Evolutionary conservation across 805 yeast genomes (phyloP).

Genomic region (Wickerhamiella dianesei): DNA sequence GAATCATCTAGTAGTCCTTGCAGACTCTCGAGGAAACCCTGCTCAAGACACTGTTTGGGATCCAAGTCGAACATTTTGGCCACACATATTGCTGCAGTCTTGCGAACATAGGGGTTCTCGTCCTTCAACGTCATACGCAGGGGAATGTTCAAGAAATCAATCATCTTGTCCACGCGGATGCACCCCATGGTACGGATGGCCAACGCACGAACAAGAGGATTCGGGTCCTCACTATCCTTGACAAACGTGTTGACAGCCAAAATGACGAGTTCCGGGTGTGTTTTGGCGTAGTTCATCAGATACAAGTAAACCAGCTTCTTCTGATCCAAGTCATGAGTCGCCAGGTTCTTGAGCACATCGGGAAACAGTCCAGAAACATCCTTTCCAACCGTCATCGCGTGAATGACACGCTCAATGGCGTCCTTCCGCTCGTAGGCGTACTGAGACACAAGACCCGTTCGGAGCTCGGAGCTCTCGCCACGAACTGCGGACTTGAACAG

Average conservation of each 20-base stretch:
- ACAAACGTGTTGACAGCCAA: slow-evolving; percentile 96
- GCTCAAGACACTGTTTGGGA: slow-evolving; percentile 66
- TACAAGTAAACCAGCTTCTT: slow-evolving; percentile 90
- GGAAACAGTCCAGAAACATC: slow-evolving; percentile 93
- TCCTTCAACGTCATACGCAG: slow-evolving; percentile 71
- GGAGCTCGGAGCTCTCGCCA: slow-evolving; percentile 74
- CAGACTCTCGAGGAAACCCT: slow-evolving; percentile 66
- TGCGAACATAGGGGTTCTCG: slow-evolving; percentile 93
- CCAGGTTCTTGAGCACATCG: slow-evolving; percentile 88
- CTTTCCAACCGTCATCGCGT: slow-evolving; percentile 96
- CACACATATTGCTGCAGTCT: slow-evolving; percentile 94
- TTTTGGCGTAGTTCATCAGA: slow-evolving; percentile 92
- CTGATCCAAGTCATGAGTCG: slow-evolving; percentile 92
- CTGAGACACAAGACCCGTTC: slow-evolving; percentile 83
- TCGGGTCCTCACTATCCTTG: slow-evolving; percentile 87
- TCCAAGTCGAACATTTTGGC: slow-evolving; percentile 86
- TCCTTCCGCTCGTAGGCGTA: slow-evolving; percentile 86
- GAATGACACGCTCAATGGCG: slow-evolving; percentile 91
- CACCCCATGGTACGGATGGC: slow-evolving; percentile 99
- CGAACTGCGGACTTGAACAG: slow-evolving; percentile 46
- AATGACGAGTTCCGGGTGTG: slow-evolving; percentile 90
- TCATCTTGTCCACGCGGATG: slow-evolving; percentile 87
- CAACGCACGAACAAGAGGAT: slow-evolving; percentile 87
- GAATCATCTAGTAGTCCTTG: slow-evolving; percentile 62
- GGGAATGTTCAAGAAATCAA: slow-evolving; percentile 88